phyloP scores from a whole-genome alignment of 176 grass and related monocot genomes.

The Alloteropsis semialata region DNA sequence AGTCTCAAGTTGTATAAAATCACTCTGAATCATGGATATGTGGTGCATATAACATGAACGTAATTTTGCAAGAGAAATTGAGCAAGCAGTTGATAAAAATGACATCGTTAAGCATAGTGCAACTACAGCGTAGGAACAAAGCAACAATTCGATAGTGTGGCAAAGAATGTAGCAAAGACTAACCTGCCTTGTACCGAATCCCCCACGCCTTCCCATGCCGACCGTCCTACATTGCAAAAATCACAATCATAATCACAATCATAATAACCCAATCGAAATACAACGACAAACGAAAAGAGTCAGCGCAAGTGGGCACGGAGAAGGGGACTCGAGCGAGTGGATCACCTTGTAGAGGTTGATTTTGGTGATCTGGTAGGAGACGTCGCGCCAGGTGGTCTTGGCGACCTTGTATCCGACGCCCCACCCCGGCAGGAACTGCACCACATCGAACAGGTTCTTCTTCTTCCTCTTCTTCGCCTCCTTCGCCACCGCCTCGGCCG shows the following conservation, averaged over 20 bases:
- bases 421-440: conserved; percentile 85
- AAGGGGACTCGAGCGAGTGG: neutral
- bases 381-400: conserved; percentile 88
- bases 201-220: conserved; percentile 95
- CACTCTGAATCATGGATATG: neutral
- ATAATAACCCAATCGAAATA: neutral
- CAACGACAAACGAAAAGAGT: neutral
- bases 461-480: conserved; percentile 60
- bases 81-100: neutral
- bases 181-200: conserved; percentile 81
- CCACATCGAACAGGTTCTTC: conserved; percentile 92
- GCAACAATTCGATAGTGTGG: neutral
- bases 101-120: neutral
- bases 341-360: conserved; percentile 96
- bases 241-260: neutral
- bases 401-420: conserved; percentile 87
- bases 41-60: too few relatives aligned
- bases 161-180: neutral
- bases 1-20: neutral
- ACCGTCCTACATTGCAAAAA: conserved; percentile 54
- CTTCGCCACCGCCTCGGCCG: conserved; percentile 15
- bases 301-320: neutral
- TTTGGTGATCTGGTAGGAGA: conserved; percentile 86
- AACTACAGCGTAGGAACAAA: neutral
- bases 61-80: neutral